Evolutionary conservation across 1,284 basidiomycete species (phyloP).

Genomic region (Afroboletus lepidellus): DNA sequence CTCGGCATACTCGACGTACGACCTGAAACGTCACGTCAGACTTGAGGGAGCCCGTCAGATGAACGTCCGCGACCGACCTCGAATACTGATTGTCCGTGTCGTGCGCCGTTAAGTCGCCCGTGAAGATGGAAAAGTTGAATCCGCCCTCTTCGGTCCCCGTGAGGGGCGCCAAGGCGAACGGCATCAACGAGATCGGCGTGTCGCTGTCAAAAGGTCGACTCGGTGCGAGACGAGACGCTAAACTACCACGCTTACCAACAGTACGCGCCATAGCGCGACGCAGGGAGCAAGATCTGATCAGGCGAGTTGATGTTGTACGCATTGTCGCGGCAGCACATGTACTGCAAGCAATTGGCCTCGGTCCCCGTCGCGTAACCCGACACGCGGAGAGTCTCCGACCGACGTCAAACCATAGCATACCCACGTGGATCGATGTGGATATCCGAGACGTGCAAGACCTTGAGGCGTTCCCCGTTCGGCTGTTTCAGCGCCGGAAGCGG

Average conservation of each 20-base stretch:
- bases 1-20: constrained; percentile 53
- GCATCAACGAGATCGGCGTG: constrained; percentile 58
- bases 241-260: constrained; percentile 44
- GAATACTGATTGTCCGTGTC: constrained; percentile 67
- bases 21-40: constrained; percentile 3
- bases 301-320: constrained; percentile 51
- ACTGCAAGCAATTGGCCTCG: constrained; percentile 69
- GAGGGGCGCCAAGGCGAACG: constrained; percentile 53
- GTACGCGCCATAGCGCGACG: constrained; percentile 64
- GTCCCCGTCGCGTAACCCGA: constrained; percentile 49
- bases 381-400: not conserved
- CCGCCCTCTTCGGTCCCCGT: constrained; percentile 40
- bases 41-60: not conserved
- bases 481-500: constrained; percentile 53
- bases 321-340: constrained; percentile 65
- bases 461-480: constrained; percentile 62
- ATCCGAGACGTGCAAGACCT: constrained; percentile 74
- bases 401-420: constrained; percentile 16
- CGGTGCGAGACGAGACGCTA: not conserved
- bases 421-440: constrained; percentile 72
- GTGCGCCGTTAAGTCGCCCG: constrained; percentile 75
- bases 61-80: constrained; percentile 33
- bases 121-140: constrained; percentile 69
- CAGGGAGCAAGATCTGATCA: constrained; percentile 48
- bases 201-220: constrained; percentile 45